Evolutionary conservation across 306 rosid genomes (phyloP).

Genomic region (Mimosa pudica): DNA sequence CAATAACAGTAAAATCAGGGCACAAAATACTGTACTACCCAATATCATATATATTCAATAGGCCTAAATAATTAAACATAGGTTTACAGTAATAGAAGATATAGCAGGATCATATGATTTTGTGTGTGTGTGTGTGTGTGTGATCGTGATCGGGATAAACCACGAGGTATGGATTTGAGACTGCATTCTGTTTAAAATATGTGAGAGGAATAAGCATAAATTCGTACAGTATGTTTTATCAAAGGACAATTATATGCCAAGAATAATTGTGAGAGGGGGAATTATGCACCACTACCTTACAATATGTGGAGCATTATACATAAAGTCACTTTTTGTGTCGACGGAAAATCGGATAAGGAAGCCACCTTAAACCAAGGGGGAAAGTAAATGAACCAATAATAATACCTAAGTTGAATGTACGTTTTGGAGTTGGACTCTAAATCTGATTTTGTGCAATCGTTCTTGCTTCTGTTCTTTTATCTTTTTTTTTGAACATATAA

Average conservation of each 20-base stretch:
- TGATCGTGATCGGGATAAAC: not conserved
- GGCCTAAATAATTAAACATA: not conserved
- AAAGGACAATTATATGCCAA: not conserved
- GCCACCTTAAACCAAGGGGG: not conserved
- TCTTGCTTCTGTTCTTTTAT: not conserved
- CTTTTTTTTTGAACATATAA: no score
- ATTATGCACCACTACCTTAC: conserved; percentile 3
- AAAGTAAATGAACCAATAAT: not conserved
- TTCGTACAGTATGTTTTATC: not conserved
- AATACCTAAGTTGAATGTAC: not conserved
- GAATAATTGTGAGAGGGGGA: not conserved
- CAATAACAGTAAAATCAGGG: no score
- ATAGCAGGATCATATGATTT: not conserved
- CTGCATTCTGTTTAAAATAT: not conserved
- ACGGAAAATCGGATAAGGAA: not conserved
- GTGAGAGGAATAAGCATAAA: conserved; percentile 3
- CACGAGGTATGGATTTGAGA: not conserved
- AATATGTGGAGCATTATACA: not conserved
- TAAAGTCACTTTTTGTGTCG: not conserved
- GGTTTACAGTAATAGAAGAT: not conserved
- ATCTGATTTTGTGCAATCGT: not conserved
- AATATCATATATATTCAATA: no score
- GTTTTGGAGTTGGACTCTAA: not conserved
- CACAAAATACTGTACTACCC: no score
- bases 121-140: no score